Evolutionary conservation across 2,329 filamentous ascomycete genomes (phyloP).

Genomic region (Ceratocystis eucalypticola): DNA sequence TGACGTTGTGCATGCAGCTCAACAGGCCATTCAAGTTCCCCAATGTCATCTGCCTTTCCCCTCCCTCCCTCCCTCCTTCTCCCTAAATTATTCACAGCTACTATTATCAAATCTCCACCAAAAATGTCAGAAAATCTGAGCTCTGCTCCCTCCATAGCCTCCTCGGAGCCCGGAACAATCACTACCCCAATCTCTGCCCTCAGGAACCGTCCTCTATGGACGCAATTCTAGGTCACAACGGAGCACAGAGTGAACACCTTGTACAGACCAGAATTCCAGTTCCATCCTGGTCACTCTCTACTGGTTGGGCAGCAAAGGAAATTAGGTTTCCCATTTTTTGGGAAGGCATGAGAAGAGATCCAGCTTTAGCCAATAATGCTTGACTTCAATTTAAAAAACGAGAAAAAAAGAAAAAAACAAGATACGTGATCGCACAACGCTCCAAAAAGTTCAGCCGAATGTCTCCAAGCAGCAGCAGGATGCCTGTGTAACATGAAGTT

Average conservation of each 20-base stretch:
- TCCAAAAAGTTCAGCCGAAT: background rate
- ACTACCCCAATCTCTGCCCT: background rate
- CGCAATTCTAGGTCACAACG: background rate
- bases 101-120: background rate
- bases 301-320: background rate
- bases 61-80: no score
- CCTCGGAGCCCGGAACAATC: background rate
- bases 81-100: background rate
- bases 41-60: no score
- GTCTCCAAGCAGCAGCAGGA: background rate
- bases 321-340: background rate
- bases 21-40: background rate
- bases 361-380: background rate
- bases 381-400: no score
- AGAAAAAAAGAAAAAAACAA: no score
- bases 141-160: background rate
- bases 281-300: background rate
- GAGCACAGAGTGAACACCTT: background rate
- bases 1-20: constrained; percentile 2
- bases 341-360: background rate
- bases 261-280: background rate
- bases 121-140: background rate
- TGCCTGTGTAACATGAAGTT: background rate
- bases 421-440: no score
- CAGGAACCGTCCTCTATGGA: background rate